Evolutionary conservation across 371 early-diverging fungal genomes (phyloP), one percentile per base, ranked within the genome.

Genomic region (Massospora cicadina): DNA sequence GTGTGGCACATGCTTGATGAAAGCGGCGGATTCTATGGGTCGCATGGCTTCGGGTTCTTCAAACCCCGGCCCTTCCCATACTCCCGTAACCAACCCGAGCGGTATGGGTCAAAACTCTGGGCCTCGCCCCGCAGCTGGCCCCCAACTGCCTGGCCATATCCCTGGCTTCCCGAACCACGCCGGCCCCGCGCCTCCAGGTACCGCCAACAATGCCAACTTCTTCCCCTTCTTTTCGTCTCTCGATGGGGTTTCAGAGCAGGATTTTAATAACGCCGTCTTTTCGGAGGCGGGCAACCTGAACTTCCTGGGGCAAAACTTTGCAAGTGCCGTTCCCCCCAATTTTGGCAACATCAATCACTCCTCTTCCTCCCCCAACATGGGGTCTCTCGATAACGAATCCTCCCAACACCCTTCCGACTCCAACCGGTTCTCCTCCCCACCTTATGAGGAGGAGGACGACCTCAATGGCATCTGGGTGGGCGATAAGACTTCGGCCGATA

Each of bases 381-480:
- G 27, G 3, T 63, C 63, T 23, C 55, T 27, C 10, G 63, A 63
- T 3, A n/a, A 31, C 28, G 55, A 54, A 17, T 27, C 32, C 21
- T 63, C 63, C 55, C 63, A 63, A 30, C 63, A 63, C 23, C 63
- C 53, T 27, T 63, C 63, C 12, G 63, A 63, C 28, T 53, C 63
- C 12, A 33, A 31, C 28, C 32, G 63, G 21, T 63, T 63, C 63
- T 63, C 63, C 5, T 63, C 63, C 21, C 63, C 63, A 28, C 63
- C 63, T 28, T 63, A 63, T 25, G 63, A 63, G 30, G 63, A 63
- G 27, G 63, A 63, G 55, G 63, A 63, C 29, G 63, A 63, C 28
- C 55, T 63, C 2, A 63, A 63, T 30, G 63, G 63, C 21, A 63
- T 63, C 30, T 63, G 63, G 63, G 63, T 63, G 3, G 63, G 63